These are phyloP conservation scores for Bipolaris cookei DNA, from an alignment of 2,329 filamentous ascomycete genomes.

Conservation along the genomic window DNA sequence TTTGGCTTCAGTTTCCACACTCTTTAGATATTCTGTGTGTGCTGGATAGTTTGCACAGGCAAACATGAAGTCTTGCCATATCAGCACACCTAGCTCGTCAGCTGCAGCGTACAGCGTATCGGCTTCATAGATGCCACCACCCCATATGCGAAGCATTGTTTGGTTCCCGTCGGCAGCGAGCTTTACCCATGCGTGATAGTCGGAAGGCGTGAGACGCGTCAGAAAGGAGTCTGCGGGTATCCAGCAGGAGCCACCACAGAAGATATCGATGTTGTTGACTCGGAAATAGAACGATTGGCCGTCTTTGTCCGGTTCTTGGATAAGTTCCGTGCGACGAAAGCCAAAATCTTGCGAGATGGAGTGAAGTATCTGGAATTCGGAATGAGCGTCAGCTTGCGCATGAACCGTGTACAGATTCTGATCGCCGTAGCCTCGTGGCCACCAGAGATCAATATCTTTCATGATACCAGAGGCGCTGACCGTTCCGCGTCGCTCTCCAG, in stretches of 20 bases:
- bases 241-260: constrained; percentile 84
- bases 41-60: constrained; percentile 68
- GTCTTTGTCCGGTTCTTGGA: constrained; percentile 58
- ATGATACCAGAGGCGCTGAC: constrained; percentile 50
- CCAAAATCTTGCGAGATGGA: constrained; percentile 50
- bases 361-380: neutral
- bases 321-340: constrained; percentile 63
- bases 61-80: constrained; percentile 90
- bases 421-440: constrained; percentile 74
- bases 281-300: constrained; percentile 81
- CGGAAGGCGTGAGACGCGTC: constrained; percentile 68
- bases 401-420: constrained; percentile 72
- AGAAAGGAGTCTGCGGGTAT: constrained; percentile 83
- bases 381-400: constrained; percentile 2
- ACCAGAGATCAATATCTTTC: constrained; percentile 72
- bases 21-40: constrained; percentile 64
- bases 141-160: constrained; percentile 82
- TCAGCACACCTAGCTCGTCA: constrained; percentile 76
- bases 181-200: constrained; percentile 76
- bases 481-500: constrained; percentile 34
- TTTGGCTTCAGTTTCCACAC: constrained; percentile 59
- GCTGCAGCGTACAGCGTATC: constrained; percentile 76
- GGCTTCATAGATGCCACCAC: constrained; percentile 78
- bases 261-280: constrained; percentile 76
- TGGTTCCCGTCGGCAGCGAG: constrained; percentile 78